Percentiles rank a stretch among this genome's conserved stretches.
These are phyloP conservation scores for Porodaedalea pini DNA, from an alignment of 1,284 basidiomycete genomes.

Conservation along the genomic window DNA sequence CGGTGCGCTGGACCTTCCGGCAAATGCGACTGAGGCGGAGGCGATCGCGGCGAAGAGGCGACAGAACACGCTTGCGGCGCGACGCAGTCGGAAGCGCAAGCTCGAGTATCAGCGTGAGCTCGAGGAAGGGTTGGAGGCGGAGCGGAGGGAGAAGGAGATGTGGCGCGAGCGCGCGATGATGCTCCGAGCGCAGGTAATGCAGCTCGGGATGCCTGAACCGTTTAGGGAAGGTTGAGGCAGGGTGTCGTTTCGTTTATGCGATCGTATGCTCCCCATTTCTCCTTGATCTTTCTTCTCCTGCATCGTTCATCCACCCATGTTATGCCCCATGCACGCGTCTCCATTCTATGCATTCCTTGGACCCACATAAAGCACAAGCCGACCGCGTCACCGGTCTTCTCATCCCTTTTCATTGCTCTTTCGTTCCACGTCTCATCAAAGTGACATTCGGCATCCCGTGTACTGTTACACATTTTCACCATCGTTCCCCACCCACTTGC, in stretches of 20 bases:
- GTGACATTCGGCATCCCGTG: slow-evolving; percentile 46
- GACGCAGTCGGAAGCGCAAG: slow-evolving; percentile 73
- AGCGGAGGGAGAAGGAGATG: slow-evolving; percentile 48
- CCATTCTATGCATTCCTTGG: slow-evolving; percentile 15
- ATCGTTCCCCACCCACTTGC: slow-evolving; percentile 40
- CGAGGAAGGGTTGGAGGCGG: slow-evolving; percentile 47
- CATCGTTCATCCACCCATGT: slow-evolving; percentile 9
- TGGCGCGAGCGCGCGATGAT: slow-evolving; percentile 55
- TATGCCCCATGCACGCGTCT: not conserved
- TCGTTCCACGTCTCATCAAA: not conserved
- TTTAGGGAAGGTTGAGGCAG: slow-evolving; percentile 29
- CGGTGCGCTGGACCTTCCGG: slow-evolving; percentile 28
- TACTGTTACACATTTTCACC: slow-evolving; percentile 30
- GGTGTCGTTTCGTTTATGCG: slow-evolving; percentile 1
- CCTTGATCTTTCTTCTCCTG: slow-evolving; percentile 17
- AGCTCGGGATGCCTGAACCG: slow-evolving; percentile 46
- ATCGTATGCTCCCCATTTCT: slow-evolving; percentile 18
- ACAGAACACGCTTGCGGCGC: slow-evolving; percentile 77
- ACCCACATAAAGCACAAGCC: slow-evolving; percentile 3
- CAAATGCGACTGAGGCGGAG: slow-evolving; percentile 48
- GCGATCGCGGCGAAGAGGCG: slow-evolving; percentile 75
- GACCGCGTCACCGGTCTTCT: slow-evolving; percentile 12
- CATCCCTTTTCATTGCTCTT: not conserved
- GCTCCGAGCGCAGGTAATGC: slow-evolving; percentile 42
- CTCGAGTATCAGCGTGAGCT: slow-evolving; percentile 65